Percentiles rank a stretch among this genome's conserved stretches.
These are phyloP conservation scores for Mycosarcoma maydis DNA, from an alignment of 1,284 basidiomycete genomes.

Conservation along the genomic window DNA sequence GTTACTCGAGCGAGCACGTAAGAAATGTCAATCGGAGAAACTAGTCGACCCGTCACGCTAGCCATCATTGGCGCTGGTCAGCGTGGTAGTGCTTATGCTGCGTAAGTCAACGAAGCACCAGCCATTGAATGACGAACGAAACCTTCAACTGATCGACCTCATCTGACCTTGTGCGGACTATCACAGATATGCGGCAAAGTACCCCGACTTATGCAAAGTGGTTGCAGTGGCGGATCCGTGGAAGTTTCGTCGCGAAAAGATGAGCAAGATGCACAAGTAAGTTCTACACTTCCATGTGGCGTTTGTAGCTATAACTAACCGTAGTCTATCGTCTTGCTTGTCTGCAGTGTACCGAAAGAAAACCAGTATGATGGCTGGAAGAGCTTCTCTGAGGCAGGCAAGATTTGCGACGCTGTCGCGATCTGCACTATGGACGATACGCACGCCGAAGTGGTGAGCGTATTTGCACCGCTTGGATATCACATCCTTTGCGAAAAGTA, in stretches of 20 bases:
- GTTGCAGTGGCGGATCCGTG: slow-evolving; percentile 36
- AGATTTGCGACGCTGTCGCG: slow-evolving; percentile 38
- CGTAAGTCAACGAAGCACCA: no score
- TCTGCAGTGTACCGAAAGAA: slow-evolving; percentile 11
- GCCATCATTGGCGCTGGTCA: slow-evolving; percentile 40
- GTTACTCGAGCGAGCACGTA: no score
- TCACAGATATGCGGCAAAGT: slow-evolving; percentile 24
- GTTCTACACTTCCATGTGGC: neutral
- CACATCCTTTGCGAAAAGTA: slow-evolving; percentile 42
- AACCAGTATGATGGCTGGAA: slow-evolving; percentile 38
- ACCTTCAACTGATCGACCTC: no score
- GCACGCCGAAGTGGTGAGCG: slow-evolving; percentile 34
- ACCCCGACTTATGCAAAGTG: slow-evolving; percentile 23
- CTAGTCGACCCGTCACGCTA: slow-evolving; percentile 26
- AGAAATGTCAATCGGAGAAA: slow-evolving; percentile 35
- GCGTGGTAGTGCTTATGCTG: slow-evolving; percentile 37
- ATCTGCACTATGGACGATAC: slow-evolving; percentile 44
- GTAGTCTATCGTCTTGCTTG: neutral
- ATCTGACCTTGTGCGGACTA: no score
- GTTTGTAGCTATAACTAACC: no score
- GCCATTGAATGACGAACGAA: no score
- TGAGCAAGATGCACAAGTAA: slow-evolving; percentile 36
- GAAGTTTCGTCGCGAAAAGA: slow-evolving; percentile 38
- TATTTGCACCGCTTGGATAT: slow-evolving; percentile 33
- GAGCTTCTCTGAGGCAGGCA: slow-evolving; percentile 28